Conservation (phyloP, 768 basidiomycete genomes). For the Phlebiopsis gigantea region DNA sequence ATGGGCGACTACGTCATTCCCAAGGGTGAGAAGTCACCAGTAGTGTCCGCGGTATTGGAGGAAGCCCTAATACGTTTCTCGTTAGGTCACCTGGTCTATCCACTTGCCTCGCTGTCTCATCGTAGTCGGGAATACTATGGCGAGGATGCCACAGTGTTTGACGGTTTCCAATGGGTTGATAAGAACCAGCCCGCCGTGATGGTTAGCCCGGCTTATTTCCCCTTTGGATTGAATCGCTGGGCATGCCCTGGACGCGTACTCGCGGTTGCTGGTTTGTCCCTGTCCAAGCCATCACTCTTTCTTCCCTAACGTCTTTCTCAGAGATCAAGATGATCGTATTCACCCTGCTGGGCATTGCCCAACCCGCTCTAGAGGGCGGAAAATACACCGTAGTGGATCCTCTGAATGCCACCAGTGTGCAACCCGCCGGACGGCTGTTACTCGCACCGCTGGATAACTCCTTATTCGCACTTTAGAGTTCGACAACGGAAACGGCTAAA, state of each 20-base stretch:
- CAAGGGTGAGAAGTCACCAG: conserved; percentile 19
- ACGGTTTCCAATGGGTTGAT: conserved; percentile 28
- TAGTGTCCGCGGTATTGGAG: not conserved
- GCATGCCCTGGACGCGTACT: conserved; percentile 30
- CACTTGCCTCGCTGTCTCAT: conserved; percentile 26
- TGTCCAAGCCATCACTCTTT: not conserved
- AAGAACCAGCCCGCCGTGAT: conserved; percentile 25
- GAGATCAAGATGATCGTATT: conserved; percentile 32
- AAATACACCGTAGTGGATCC: conserved; percentile 29
- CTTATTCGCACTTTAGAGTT: not conserved
- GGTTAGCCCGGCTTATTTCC: conserved; percentile 25
- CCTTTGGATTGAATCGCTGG: conserved; percentile 32
- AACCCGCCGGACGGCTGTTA: not conserved
- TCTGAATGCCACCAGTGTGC: conserved; percentile 21
- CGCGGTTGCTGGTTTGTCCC: conserved; percentile 25
- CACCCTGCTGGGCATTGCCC: conserved; percentile 25
- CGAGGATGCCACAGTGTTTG: conserved; percentile 23
- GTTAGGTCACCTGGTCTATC: conserved; percentile 25
- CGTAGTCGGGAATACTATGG: conserved; percentile 22
- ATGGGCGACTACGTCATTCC: conserved; percentile 27
- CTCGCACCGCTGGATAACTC: not conserved
- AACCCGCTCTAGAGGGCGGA: conserved; percentile 26
- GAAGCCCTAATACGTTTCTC: not conserved
- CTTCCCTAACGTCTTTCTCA: not conserved
- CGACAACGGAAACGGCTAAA: not conserved